Conservation (phyloP, 2,329 filamentous ascomycete genomes). For the Zalaria sp. region DNA sequence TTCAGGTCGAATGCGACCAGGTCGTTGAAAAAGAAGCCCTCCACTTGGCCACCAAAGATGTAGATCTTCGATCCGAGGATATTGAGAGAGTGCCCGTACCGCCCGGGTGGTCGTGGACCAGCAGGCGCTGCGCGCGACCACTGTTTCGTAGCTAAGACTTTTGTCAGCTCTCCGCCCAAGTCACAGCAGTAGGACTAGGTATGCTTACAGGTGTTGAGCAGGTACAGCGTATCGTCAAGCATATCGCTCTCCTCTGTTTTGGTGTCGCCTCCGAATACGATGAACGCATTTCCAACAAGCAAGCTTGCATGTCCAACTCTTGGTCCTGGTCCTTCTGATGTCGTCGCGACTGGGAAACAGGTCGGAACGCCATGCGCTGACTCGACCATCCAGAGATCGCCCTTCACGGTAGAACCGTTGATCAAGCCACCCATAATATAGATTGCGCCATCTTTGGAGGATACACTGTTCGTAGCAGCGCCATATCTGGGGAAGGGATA, state of each 20-base stretch:
- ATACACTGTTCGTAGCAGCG: conserved; percentile 80
- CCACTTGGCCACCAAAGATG: conserved; percentile 93
- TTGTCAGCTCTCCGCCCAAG: conserved; percentile 14
- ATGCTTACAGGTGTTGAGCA: conserved; percentile 87
- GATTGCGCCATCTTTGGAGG: conserved; percentile 92
- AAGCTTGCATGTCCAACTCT: conserved; percentile 89
- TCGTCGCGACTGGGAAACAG: conserved; percentile 84
- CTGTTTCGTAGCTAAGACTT: conserved; percentile 68
- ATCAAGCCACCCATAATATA: conserved; percentile 97
- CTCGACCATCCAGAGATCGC: conserved; percentile 96
- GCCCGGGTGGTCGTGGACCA: conserved; percentile 70
- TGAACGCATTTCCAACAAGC: conserved; percentile 94
- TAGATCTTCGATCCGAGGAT: conserved; percentile 95
- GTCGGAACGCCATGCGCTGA: conserved; percentile 67
- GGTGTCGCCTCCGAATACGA: conserved; percentile 96
- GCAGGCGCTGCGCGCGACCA: conserved; percentile 91
- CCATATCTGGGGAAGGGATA: conserved; percentile 95
- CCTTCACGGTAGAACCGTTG: conserved; percentile 88
- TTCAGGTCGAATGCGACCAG: conserved; percentile 91
- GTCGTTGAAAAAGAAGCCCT: conserved; percentile 97
- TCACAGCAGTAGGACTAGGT: neutral
- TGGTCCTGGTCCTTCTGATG: conserved; percentile 85
- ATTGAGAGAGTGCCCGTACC: conserved; percentile 92
- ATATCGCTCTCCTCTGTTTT: conserved; percentile 89
- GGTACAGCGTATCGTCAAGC: conserved; percentile 87